Percentiles rank a stretch among this genome's conserved stretches.
Evolutionary conservation across 345 rosid species (phyloP).

Genomic region (Eutrema japonicum): DNA sequence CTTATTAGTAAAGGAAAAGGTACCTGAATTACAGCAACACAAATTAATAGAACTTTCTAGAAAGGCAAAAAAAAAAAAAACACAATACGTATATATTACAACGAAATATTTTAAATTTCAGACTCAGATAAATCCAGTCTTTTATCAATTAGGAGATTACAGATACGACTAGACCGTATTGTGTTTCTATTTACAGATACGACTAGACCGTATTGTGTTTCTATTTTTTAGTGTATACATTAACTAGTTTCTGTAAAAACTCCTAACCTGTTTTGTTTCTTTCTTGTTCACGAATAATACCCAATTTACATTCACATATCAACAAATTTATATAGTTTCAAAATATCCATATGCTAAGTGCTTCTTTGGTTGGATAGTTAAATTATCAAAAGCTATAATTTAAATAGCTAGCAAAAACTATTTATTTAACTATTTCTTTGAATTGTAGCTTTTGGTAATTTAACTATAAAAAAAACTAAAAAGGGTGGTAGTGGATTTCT

Average conservation of each 20-base stretch:
- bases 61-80: not conserved
- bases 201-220: not conserved
- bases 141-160: not conserved
- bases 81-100: not conserved
- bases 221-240: not conserved
- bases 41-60: not conserved
- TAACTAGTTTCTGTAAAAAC: not conserved
- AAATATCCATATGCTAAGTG: not conserved
- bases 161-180: not conserved
- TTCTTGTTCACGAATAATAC: constrained; percentile 16
- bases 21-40: constrained; percentile 28
- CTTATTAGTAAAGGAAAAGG: constrained; percentile 40
- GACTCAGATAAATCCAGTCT: not conserved
- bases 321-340: not conserved
- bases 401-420: too few species aligned
- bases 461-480: too few species aligned
- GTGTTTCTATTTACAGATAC: not conserved
- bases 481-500: too few species aligned
- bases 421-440: too few species aligned
- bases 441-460: too few species aligned
- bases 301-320: constrained; percentile 6
- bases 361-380: not conserved
- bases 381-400: not conserved
- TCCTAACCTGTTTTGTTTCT: constrained; percentile 33
- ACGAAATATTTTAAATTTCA: not conserved